phyloP scores from a whole-genome alignment of 75 land plant genomes.

The Gnetum montanum region DNA sequence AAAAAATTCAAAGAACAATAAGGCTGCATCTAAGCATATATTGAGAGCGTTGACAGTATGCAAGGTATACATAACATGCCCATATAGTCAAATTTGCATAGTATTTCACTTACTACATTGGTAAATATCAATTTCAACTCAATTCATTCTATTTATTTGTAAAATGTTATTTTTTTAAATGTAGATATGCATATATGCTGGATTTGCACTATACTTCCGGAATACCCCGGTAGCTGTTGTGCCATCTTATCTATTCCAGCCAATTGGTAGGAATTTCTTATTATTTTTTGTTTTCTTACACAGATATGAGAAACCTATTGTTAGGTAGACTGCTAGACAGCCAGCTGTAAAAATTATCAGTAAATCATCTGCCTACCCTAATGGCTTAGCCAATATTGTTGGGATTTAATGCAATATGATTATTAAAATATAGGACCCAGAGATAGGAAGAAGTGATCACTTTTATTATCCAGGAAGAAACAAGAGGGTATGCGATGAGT shows the following conservation, averaged over 20 bases:
- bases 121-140: neutral
- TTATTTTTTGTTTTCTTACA: neutral
- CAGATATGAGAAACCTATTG: too few species aligned
- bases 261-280: slow-evolving; percentile 24
- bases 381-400: too few species aligned
- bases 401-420: too few species aligned
- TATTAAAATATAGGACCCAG: too few species aligned
- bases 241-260: slow-evolving; percentile 21
- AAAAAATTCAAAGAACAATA: neutral
- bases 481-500: too few species aligned
- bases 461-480: too few species aligned
- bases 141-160: neutral
- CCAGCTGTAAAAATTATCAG: too few species aligned
- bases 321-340: too few species aligned
- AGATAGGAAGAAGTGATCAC: too few species aligned
- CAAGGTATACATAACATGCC: slow-evolving; percentile 1
- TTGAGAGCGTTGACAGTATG: neutral
- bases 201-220: slow-evolving; percentile 23
- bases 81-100: neutral
- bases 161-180: too few species aligned
- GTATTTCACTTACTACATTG: neutral
- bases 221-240: slow-evolving; percentile 14
- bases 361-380: too few species aligned
- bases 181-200: slow-evolving; percentile 17
- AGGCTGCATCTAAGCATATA: neutral